Percentiles rank a stretch among this genome's conserved stretches.
Conservation (phyloP, 495 filamentous ascomycete species). For the Diplogelasinospora grovesii region DNA sequence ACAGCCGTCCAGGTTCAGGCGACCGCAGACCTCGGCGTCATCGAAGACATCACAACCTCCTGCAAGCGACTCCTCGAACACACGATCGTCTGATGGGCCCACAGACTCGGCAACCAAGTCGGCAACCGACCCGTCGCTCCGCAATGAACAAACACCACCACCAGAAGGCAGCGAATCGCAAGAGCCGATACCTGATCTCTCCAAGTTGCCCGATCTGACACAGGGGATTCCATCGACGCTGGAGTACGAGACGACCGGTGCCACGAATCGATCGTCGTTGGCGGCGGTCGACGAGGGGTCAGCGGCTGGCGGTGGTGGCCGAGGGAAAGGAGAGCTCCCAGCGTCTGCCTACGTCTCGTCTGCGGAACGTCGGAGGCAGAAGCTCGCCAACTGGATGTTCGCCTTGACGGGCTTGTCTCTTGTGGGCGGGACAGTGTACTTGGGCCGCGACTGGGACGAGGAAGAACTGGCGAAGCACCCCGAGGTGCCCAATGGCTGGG, state of each 20-base stretch:
- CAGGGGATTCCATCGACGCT: slow-evolving; percentile 88
- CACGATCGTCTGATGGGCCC: too few species aligned
- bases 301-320: slow-evolving; percentile 38
- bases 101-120: not conserved
- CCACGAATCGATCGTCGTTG: slow-evolving; percentile 40
- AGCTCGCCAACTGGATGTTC: slow-evolving; percentile 54
- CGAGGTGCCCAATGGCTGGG: slow-evolving; percentile 60
- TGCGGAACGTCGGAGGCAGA: slow-evolving; percentile 68
- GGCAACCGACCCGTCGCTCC: not conserved
- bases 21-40: slow-evolving; percentile 7
- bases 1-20: slow-evolving; percentile 17
- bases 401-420: slow-evolving; percentile 37
- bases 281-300: slow-evolving; percentile 55
- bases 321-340: slow-evolving; percentile 55
- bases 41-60: slow-evolving; percentile 15
- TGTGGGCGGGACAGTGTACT: slow-evolving; percentile 43
- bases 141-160: not conserved
- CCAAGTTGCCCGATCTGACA: slow-evolving; percentile 77
- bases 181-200: slow-evolving; percentile 34
- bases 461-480: slow-evolving; percentile 63
- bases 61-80: not conserved
- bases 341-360: slow-evolving; percentile 88
- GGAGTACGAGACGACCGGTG: slow-evolving; percentile 57
- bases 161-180: slow-evolving; percentile 2
- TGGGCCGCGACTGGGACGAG: slow-evolving; percentile 79